Evolutionary conservation across 257 asterid genomes (phyloP).

Genomic region (Ajuga chamaepitys): DNA sequence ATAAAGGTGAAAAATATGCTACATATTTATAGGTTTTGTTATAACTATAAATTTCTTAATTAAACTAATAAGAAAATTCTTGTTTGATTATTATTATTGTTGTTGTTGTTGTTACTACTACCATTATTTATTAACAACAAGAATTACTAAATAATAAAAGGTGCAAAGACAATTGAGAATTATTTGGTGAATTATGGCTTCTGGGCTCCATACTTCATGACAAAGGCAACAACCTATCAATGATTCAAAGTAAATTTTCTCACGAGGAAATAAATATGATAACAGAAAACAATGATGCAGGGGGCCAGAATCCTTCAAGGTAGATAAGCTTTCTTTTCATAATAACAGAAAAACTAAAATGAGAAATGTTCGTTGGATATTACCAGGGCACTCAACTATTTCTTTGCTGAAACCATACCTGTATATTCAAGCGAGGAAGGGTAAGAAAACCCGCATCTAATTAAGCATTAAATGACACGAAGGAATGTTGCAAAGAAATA

Average conservation of each 20-base stretch:
- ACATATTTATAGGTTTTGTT: no score
- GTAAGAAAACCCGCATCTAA: slow-evolving; percentile 15
- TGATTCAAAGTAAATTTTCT: background rate
- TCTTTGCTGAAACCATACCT: slow-evolving; percentile 91
- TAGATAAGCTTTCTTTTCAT: background rate
- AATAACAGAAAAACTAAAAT: background rate
- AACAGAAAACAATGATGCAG: background rate
- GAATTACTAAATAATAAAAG: no score
- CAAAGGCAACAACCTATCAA: background rate
- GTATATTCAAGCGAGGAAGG: slow-evolving; percentile 25
- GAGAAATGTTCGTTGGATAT: slow-evolving; percentile 12
- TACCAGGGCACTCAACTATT: slow-evolving; percentile 93
- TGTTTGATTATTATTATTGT: no score
- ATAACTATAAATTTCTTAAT: no score
- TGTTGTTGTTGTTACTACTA: no score
- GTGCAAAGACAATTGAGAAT: background rate
- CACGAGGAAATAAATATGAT: background rate
- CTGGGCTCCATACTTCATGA: background rate
- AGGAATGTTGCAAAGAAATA: background rate
- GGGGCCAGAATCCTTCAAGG: slow-evolving; percentile 1
- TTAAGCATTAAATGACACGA: background rate
- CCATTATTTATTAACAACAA: no score
- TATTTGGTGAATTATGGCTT: background rate
- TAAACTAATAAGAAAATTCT: no score
- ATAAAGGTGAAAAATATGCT: no score